A percentile compares a stretch with the other conserved stretches of the same genome.
Evolutionary conservation across 2,329 filamentous ascomycete species (phyloP).

Genomic region (Epichloe coenophiala): DNA sequence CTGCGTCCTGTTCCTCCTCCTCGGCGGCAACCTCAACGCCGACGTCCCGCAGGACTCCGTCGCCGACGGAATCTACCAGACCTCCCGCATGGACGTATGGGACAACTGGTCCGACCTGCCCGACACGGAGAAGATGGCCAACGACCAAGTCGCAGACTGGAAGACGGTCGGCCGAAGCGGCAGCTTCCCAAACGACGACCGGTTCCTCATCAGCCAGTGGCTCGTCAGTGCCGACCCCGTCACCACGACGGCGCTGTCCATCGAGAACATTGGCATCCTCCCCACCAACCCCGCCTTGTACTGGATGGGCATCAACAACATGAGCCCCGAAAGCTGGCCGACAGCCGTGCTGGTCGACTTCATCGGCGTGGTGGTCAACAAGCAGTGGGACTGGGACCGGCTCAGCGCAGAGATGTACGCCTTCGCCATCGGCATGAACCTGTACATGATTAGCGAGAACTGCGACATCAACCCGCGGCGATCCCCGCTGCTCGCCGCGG

Average conservation of each 20-base stretch:
- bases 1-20: conserved; percentile 20
- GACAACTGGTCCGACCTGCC: conserved; percentile 19
- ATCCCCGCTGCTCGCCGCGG: conserved; percentile 12
- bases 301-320: conserved; percentile 17
- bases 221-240: conserved; percentile 15
- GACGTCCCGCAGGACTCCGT: conserved; percentile 12
- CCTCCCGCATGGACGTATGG: conserved; percentile 10
- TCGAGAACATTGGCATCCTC: conserved; percentile 18
- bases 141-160: conserved; percentile 12
- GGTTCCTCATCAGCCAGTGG: conserved; percentile 20
- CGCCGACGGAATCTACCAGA: conserved; percentile 18
- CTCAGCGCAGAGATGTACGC: conserved; percentile 20
- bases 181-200: conserved; percentile 11
- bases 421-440: conserved; percentile 14
- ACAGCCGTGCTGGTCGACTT: conserved; percentile 20
- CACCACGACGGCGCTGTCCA: conserved; percentile 13
- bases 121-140: conserved; percentile 13
- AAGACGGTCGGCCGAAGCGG: conserved; percentile 10
- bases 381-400: conserved; percentile 13
- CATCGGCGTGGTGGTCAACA: conserved; percentile 16
- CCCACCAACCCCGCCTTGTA: conserved; percentile 22
- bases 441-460: conserved; percentile 22
- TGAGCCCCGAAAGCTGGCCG: conserved; percentile 16
- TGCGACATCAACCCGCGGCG: conserved; percentile 11
- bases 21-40: conserved; percentile 12